phyloP scores from a whole-genome alignment of 2,329 filamentous ascomycete species.

The Talaromyces piceae region DNA sequence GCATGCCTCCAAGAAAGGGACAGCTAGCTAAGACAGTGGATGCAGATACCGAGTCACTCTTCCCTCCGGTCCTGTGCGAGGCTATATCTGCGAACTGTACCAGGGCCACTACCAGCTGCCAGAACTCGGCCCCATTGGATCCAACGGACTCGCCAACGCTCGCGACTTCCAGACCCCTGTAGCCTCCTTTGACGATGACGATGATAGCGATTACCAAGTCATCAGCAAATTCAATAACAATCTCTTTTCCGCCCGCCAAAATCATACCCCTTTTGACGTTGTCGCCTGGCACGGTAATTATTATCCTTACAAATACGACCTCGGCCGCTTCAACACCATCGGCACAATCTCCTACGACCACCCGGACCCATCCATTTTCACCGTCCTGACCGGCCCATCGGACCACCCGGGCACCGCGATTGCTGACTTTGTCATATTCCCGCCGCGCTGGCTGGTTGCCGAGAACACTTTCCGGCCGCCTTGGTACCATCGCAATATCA shows the following conservation, averaged over 20 bases:
- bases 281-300: constrained; percentile 77
- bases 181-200: constrained; percentile 61
- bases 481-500: constrained; percentile 59
- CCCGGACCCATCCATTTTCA: constrained; percentile 72
- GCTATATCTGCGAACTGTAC: constrained; percentile 70
- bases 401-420: constrained; percentile 54
- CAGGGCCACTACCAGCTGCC: constrained; percentile 65
- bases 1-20: neutral
- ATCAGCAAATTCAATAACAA: constrained; percentile 60
- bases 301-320: constrained; percentile 74
- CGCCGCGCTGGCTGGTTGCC: constrained; percentile 56
- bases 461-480: constrained; percentile 55
- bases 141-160: constrained; percentile 65
- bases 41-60: constrained; percentile 62
- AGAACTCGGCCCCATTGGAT: constrained; percentile 65
- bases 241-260: constrained; percentile 58
- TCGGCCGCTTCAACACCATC: constrained; percentile 68
- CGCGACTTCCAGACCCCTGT: constrained; percentile 69
- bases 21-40: neutral
- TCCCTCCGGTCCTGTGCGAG: constrained; percentile 53
- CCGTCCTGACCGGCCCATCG: constrained; percentile 53
- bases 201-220: constrained; percentile 45
- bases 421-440: constrained; percentile 59
- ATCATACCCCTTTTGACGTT: constrained; percentile 69
- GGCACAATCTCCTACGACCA: constrained; percentile 69